Base-by-base conservation (phyloP, 805 yeast species). In the Monosporozyma servazzii region DNA sequence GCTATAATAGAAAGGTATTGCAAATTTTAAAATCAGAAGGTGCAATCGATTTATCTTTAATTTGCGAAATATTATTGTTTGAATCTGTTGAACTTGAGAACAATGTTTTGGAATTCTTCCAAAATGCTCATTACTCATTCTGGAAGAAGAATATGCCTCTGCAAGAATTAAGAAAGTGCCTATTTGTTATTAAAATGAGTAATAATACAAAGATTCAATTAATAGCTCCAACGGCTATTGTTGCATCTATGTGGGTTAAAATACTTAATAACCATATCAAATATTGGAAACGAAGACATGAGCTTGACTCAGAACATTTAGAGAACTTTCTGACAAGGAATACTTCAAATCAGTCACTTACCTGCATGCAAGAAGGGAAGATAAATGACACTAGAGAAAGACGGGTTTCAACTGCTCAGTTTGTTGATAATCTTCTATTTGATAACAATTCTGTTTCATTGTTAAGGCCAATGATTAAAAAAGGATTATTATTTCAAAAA, bases 401-500 rank as follows among this genome's bases (percentile, higher is more conserved):
- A 57, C 78, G 87, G 81, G 78, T 80, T 55, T 66, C 74, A 2
- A 71, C 82, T 10, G 66, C 71, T 20, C 84, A 80, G 0, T 40
- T 63, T 1, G 78, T 88, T 0, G 82, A 83, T 57, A 72, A 84
- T 0, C 53, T 55, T 9, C 63, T 80, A 3, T 79, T 78, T 61
- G 78, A 80, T 55, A 75, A 82, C 20, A 79, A 83, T 10, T 71
- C 81, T 3, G 63, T 80, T 48, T 74, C 91, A 0, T 72, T 84
- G 67, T 75, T 81, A 25, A 77, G 81, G 15, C 75, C 83, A 10
- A 67, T 90, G 2, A 68, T 84, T 21, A 74, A 74, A 68, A 76
- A 80, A 53, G 96, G 96, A 0, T 66, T 72, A 31, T 63, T 91
- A 25, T 89, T 77, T 61, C 80, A 80, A 56, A 90, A 89, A 59